A percentile compares a stretch with the other conserved stretches of the same genome.
These are phyloP conservation scores for Coemansia sp. DNA, from an alignment of 192 early-diverging fungal species.

Conservation along the genomic window DNA sequence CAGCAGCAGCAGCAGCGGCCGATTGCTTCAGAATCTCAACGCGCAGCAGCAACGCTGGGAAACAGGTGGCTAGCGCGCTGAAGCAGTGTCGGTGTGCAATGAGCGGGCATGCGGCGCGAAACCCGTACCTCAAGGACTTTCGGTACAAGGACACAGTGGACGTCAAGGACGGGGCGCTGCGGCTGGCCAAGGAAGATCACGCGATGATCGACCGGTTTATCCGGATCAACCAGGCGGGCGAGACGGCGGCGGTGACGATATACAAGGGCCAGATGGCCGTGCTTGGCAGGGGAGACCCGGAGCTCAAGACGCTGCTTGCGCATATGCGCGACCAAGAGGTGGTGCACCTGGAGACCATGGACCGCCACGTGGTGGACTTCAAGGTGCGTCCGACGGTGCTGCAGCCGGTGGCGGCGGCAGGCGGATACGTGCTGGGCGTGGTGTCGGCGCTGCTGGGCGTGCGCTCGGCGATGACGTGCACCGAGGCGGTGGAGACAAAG, in stretches of 20 bases:
- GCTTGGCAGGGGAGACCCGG: slow-evolving; percentile 61
- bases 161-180: slow-evolving; percentile 28
- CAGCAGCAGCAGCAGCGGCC: slow-evolving; percentile 2
- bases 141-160: slow-evolving; percentile 26
- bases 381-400: slow-evolving; percentile 84
- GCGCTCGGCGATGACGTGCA: slow-evolving; percentile 98
- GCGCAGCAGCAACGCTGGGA: background rate
- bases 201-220: slow-evolving; percentile 72
- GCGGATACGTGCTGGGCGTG: slow-evolving; percentile 82
- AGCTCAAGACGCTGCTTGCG: slow-evolving; percentile 68
- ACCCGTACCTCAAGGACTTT: slow-evolving; percentile 46
- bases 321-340: slow-evolving; percentile 98
- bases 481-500: slow-evolving; percentile 94
- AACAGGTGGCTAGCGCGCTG: background rate
- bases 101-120: slow-evolving; percentile 40
- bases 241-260: slow-evolving; percentile 92
- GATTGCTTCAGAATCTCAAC: background rate
- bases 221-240: slow-evolving; percentile 96
- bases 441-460: slow-evolving; percentile 88
- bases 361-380: slow-evolving; percentile 69
- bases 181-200: slow-evolving; percentile 57
- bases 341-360: slow-evolving; percentile 75
- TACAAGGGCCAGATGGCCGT: slow-evolving; percentile 93
- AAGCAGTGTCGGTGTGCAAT: slow-evolving; percentile 9
- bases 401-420: slow-evolving; percentile 81